Conservation (phyloP, 352 stramenopile genomes). For the Phytophthora sojae region DNA sequence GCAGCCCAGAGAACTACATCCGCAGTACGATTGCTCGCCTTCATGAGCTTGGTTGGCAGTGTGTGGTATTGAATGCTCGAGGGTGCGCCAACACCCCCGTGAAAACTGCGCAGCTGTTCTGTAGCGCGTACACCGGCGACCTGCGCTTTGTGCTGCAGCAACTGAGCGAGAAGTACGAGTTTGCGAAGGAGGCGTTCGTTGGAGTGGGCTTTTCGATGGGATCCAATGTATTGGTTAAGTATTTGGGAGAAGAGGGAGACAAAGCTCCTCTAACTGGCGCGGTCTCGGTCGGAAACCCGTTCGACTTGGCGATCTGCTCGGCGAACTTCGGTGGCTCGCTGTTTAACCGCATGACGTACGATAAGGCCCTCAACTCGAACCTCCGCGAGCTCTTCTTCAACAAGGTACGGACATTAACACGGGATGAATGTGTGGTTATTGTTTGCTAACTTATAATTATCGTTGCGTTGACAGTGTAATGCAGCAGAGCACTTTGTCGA, state of each 20-base stretch:
- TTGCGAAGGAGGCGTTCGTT: constrained; percentile 53
- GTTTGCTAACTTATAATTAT: no score
- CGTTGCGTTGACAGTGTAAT: constrained; percentile 14
- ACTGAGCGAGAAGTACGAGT: constrained; percentile 55
- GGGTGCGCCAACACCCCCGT: constrained; percentile 71
- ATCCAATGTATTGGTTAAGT: constrained; percentile 84
- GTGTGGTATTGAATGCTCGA: constrained; percentile 79
- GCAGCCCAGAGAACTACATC: constrained; percentile 82
- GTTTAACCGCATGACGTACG: constrained; percentile 74
- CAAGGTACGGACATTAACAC: constrained; percentile 28
- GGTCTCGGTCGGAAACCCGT: constrained; percentile 80
- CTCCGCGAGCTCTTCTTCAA: constrained; percentile 72
- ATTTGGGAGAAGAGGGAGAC: constrained; percentile 68
- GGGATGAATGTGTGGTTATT: no score
- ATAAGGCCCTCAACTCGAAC: constrained; percentile 63
- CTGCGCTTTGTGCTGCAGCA: constrained; percentile 58
- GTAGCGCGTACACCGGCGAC: constrained; percentile 74
- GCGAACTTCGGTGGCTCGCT: constrained; percentile 53
- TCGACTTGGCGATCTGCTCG: constrained; percentile 66
- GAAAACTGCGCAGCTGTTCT: constrained; percentile 68
- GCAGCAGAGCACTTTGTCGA: constrained; percentile 55
- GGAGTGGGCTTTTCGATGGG: constrained; percentile 80
- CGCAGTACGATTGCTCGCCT: constrained; percentile 57
- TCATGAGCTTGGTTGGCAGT: constrained; percentile 61
- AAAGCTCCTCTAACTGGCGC: constrained; percentile 52